These are phyloP conservation scores for Pythium vanterpoolii DNA, from an alignment of 352 stramenopile species.

Conservation along the genomic window DNA sequence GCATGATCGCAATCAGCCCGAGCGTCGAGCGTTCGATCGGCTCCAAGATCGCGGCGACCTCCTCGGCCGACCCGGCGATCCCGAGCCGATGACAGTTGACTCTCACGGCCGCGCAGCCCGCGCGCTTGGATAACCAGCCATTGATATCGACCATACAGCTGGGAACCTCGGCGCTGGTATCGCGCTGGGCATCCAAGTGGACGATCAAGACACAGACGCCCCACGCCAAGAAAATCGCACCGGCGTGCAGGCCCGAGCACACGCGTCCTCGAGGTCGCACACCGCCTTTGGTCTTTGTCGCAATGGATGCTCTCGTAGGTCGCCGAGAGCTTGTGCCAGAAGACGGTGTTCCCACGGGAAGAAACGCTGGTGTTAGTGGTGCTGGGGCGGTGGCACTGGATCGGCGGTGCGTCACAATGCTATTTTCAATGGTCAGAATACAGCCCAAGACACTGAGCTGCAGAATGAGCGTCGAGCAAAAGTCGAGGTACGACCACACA, in stretches of 20 bases:
- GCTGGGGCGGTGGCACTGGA: no score
- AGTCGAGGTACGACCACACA: conserved; percentile 10
- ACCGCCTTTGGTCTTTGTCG: no score
- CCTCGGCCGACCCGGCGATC: not conserved
- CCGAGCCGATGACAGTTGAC: conserved; percentile 11
- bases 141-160: conserved; percentile 7
- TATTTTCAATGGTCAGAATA: conserved; percentile 3
- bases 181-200: not conserved
- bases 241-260: not conserved
- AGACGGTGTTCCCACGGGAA: no score
- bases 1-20: not conserved
- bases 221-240: not conserved
- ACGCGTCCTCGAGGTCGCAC: no score
- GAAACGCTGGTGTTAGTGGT: no score
- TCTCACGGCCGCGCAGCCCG: conserved; percentile 1
- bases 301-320: no score
- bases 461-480: not conserved
- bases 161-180: not conserved
- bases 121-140: conserved; percentile 4
- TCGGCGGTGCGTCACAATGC: no score
- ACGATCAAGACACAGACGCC: conserved; percentile 2
- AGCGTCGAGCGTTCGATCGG: conserved; percentile 1
- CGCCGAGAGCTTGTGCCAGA: no score
- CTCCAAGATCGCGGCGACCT: not conserved
- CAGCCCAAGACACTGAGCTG: conserved; percentile 8